phyloP scores from a whole-genome alignment of 352 stramenopile species.

The Thraustochytrium striatum region DNA sequence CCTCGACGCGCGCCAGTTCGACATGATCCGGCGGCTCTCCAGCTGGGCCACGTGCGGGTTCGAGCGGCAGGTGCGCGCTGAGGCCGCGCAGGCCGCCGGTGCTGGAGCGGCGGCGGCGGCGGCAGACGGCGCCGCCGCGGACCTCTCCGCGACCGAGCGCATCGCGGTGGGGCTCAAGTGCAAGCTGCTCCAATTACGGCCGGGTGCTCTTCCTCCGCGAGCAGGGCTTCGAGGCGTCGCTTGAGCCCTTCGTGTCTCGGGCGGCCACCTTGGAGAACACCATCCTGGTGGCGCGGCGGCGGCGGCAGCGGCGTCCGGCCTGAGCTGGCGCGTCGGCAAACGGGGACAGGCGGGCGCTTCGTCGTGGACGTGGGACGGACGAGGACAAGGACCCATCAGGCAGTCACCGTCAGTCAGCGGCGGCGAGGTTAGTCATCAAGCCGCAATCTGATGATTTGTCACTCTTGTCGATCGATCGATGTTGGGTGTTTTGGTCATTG shows the following conservation, averaged over 20 bases:
- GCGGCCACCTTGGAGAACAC: slow-evolving; percentile 22
- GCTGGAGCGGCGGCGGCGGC: neutral
- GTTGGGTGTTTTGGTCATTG: too few relatives aligned
- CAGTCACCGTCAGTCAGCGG: too few relatives aligned
- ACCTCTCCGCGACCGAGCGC: neutral
- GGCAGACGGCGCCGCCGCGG: neutral
- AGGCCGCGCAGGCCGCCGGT: neutral
- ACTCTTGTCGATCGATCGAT: too few relatives aligned
- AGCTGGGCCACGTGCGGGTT: neutral
- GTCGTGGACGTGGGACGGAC: too few relatives aligned
- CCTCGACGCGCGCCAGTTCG: neutral
- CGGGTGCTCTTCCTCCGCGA: neutral
- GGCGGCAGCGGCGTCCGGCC: too few relatives aligned
- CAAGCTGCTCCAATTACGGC: slow-evolving; percentile 20
- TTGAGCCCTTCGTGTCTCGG: neutral
- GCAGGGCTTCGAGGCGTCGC: neutral
- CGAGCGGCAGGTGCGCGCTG: too few relatives aligned
- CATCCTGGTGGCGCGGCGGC: slow-evolving; percentile 1
- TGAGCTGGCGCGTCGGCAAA: too few relatives aligned
- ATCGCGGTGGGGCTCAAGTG: slow-evolving; percentile 27
- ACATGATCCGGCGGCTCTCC: slow-evolving; percentile 2
- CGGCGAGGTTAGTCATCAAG: too few relatives aligned
- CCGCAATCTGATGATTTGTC: too few relatives aligned
- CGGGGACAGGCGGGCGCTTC: too few relatives aligned
- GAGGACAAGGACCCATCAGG: too few relatives aligned